phyloP scores from a whole-genome alignment of 257 asterid genomes.

The Solanum tarijense region DNA sequence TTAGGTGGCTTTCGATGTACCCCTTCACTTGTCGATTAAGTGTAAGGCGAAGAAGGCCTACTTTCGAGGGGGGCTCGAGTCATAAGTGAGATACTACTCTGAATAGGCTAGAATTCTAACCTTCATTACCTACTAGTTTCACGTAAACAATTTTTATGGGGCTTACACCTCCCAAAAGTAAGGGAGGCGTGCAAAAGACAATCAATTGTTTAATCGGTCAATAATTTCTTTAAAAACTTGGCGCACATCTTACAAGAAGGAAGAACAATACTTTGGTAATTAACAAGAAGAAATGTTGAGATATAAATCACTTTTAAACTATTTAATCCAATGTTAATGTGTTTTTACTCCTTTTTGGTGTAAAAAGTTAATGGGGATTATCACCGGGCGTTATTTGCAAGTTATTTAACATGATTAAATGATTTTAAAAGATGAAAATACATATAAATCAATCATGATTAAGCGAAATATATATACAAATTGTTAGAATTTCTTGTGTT shows the following conservation, averaged over 20 bases:
- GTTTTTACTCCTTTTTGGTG: not conserved
- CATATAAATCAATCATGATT: not conserved
- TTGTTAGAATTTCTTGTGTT: rapidly evolving
- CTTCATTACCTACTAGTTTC: not conserved
- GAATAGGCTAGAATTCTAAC: not conserved
- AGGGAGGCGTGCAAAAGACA: not conserved
- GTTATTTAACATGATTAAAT: not conserved
- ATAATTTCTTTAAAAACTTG: no score
- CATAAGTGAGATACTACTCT: not conserved
- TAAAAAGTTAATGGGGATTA: not conserved
- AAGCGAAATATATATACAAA: not conserved
- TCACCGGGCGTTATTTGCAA: not conserved
- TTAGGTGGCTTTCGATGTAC: not conserved
- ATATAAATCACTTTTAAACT: not conserved
- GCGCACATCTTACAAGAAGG: not conserved
- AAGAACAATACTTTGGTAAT: not conserved
- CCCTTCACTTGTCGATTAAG: not conserved
- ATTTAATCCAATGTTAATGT: not conserved
- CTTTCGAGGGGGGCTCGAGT: not conserved
- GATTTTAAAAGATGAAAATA: not conserved
- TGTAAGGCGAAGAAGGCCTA: not conserved
- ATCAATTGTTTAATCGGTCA: not conserved
- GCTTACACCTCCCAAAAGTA: no score
- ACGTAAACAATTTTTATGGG: no score
- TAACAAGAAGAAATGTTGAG: not conserved